phyloP scores from a whole-genome alignment of 1,284 basidiomycete genomes.

The Ustanciosporium gigantosporum region DNA sequence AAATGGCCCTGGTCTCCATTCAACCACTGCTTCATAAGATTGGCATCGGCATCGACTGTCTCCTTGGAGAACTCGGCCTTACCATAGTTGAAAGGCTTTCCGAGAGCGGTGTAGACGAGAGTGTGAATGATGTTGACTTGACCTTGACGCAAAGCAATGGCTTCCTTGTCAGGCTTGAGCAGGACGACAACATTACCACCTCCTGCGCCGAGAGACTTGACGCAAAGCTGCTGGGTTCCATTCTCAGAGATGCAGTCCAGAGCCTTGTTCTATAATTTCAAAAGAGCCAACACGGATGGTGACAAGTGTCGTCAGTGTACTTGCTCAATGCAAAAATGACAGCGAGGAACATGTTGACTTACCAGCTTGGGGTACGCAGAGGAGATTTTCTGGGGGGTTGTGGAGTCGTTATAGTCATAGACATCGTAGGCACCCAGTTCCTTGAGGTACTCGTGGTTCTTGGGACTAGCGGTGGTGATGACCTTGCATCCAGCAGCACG shows the following conservation, averaged over 20 bases:
- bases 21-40: slow-evolving; percentile 32
- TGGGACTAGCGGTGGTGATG: slow-evolving; percentile 63
- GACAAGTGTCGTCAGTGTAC: too few species aligned
- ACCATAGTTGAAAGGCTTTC: slow-evolving; percentile 45
- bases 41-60: slow-evolving; percentile 18
- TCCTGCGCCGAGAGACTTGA: slow-evolving; percentile 35
- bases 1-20: slow-evolving; percentile 44
- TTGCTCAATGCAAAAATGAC: background rate
- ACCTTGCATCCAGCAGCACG: slow-evolving; percentile 64
- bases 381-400: slow-evolving; percentile 46
- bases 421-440: slow-evolving; percentile 50
- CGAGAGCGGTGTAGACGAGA: slow-evolving; percentile 48
- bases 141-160: slow-evolving; percentile 37
- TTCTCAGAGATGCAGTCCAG: slow-evolving; percentile 56
- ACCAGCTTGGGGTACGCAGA: slow-evolving; percentile 48
- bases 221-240: slow-evolving; percentile 48
- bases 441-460: slow-evolving; percentile 51
- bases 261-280: slow-evolving; percentile 35
- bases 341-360: background rate
- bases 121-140: slow-evolving; percentile 50
- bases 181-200: slow-evolving; percentile 46
- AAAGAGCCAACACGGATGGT: too few species aligned
- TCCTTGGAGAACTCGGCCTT: slow-evolving; percentile 29
- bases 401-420: slow-evolving; percentile 65
- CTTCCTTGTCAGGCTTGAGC: slow-evolving; percentile 48